Base-by-base conservation (phyloP, 352 stramenopile species). In the Pythium apleroticum region DNA sequence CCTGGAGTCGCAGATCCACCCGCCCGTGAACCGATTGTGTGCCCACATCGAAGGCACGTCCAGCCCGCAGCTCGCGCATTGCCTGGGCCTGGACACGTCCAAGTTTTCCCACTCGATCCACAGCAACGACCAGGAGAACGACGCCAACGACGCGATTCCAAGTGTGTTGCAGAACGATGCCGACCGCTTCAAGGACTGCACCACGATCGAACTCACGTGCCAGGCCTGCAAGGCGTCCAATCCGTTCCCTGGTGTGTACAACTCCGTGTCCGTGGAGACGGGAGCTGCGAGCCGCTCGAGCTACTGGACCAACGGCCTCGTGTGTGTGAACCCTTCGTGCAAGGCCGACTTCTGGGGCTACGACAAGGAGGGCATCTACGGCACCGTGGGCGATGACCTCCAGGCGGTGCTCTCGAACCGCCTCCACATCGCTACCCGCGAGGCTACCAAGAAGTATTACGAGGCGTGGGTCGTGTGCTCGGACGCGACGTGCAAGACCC, bases 21-120 rank as follows among this genome's bases (percentile, higher is more conserved):
- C 98, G 12, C 97, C 97, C 4, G 96, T 99, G 28, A 96, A 97
- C 65, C 97, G 98, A 74, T 77, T 99, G 63, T 99, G 97, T 59
- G 97, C 98, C 63, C 97, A 98, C 52, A 99, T 99, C 72, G 97
- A 99, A 76, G 97, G 96, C 65, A 99, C 94, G 4, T 97, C 91
- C 28, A 92, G 89, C 25, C 85, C 89, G 11, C 93, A 98, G 46
- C 73, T 99, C 24, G 97, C 97, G 37, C 84, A 98, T 59, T 98
- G 97, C 60, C 83, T 99, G 14, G 97, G 98, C 15, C 79, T 99
- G 8, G 97, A 99, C 69, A 91, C 93, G 22, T 80, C 80, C 15
- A 98, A 98, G 58, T 99, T 98, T 60, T 96, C 86, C 20, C 78
- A 94, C 60, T 74, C 87, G 3, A 87, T 90, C 52, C 81, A 90